Percentiles rank a stretch among this genome's conserved stretches.
Conservation (phyloP, 805 yeast species). For the Zygoascus biomembranicola region DNA sequence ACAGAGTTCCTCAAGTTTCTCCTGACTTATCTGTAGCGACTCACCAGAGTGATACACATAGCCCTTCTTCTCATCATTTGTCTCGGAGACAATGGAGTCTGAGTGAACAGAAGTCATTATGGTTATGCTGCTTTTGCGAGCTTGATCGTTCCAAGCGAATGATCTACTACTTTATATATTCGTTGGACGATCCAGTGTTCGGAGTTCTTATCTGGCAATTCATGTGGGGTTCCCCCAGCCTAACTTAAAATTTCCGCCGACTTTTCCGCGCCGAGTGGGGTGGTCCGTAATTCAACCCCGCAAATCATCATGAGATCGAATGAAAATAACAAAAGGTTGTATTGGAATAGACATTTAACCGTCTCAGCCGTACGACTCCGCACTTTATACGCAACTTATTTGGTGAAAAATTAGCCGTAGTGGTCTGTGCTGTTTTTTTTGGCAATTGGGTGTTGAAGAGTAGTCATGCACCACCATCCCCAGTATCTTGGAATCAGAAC, state of each 20-base stretch:
- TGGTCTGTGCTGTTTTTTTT: too few species aligned
- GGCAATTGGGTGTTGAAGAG: too few species aligned
- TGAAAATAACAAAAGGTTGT: too few species aligned
- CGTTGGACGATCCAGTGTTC: neutral
- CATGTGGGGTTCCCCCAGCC: neutral
- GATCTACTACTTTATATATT: neutral
- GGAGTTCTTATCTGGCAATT: neutral
- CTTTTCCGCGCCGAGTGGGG: neutral
- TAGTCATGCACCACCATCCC: too few species aligned
- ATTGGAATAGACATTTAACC: too few species aligned
- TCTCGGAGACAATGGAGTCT: neutral
- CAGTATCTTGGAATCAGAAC: too few species aligned
- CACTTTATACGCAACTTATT: too few species aligned
- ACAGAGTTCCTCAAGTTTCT: slow-evolving; percentile 11
- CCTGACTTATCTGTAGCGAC: slow-evolving; percentile 1
- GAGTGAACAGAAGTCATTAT: neutral
- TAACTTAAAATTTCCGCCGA: neutral
- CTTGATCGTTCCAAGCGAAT: neutral
- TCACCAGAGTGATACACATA: neutral
- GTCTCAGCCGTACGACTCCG: too few species aligned
- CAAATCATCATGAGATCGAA: neutral
- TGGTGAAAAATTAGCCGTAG: too few species aligned
- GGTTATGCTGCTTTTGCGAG: neutral
- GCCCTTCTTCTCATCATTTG: slow-evolving; percentile 5
- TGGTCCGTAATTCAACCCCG: neutral